These are phyloP conservation scores for Curvularia verruculosa DNA, from an alignment of 2,329 filamentous ascomycete genomes.

Conservation along the genomic window DNA sequence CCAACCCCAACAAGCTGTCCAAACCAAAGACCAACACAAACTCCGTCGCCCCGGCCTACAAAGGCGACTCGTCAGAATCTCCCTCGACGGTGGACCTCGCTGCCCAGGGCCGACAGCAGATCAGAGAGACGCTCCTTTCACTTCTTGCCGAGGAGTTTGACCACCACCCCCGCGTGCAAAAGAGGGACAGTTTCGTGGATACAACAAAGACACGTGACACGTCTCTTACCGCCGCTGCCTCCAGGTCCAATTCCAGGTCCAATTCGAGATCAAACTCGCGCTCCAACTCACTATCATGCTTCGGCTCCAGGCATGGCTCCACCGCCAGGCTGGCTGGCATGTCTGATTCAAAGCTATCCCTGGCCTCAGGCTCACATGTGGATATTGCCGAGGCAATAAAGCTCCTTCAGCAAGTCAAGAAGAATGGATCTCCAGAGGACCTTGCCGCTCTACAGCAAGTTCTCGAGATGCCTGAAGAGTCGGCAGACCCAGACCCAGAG, in stretches of 20 bases:
- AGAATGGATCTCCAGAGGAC: constrained; percentile 56
- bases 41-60: constrained; percentile 26
- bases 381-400: constrained; percentile 55
- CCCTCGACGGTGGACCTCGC: constrained; percentile 35
- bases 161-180: constrained; percentile 21
- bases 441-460: constrained; percentile 51
- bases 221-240: constrained; percentile 32
- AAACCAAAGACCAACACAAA: constrained; percentile 48
- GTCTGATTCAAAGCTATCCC: constrained; percentile 38
- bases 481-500: constrained; percentile 14
- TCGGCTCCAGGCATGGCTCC: constrained; percentile 30
- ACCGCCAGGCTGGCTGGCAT: constrained; percentile 32
- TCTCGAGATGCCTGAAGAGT: constrained; percentile 30
- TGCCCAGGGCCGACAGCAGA: constrained; percentile 36
- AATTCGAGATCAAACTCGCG: constrained; percentile 20
- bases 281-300: constrained; percentile 37
- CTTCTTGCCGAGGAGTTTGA: constrained; percentile 35
- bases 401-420: constrained; percentile 56
- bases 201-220: constrained; percentile 33
- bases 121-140: constrained; percentile 38
- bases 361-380: constrained; percentile 42
- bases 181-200: constrained; percentile 29
- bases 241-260: constrained; percentile 34
- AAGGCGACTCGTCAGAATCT: constrained; percentile 31
- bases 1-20: constrained; percentile 37